phyloP scores from a whole-genome alignment of 2,329 filamentous ascomycete species.

The Trichoderma afroharzianum region DNA sequence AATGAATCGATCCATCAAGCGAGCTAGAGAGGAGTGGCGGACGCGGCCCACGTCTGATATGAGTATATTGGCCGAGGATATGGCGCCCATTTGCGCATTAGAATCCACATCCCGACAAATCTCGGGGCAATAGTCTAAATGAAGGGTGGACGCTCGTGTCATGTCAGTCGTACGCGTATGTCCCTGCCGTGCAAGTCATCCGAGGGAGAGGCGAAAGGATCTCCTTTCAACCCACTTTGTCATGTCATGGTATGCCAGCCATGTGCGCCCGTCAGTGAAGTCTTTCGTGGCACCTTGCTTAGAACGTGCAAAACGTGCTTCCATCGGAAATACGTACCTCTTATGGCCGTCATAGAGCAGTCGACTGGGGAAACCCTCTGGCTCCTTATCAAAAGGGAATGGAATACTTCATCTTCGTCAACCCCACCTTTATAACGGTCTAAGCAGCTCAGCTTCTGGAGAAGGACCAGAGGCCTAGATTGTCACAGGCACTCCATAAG shows the following conservation, averaged over 20 bases:
- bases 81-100: neutral
- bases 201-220: neutral
- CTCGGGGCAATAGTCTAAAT: neutral
- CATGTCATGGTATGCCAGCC: neutral
- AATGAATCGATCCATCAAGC: neutral
- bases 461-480: neutral
- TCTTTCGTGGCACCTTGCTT: neutral
- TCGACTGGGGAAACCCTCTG: neutral
- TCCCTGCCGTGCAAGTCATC: neutral
- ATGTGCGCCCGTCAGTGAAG: neutral
- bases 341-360: neutral
- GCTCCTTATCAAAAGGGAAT: neutral
- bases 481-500: neutral
- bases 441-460: neutral
- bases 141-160: neutral
- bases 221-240: neutral
- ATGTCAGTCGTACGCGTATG: slow-evolving; percentile 6
- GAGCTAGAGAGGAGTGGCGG: neutral
- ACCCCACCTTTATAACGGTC: neutral
- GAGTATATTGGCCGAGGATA: neutral
- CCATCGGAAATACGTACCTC: neutral
- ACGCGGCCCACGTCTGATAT: neutral
- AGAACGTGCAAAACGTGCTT: neutral
- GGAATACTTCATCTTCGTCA: neutral
- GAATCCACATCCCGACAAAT: slow-evolving; percentile 2